Evolutionary conservation across 2,329 filamentous ascomycete genomes (phyloP).

Genomic region (Microsporum canis): DNA sequence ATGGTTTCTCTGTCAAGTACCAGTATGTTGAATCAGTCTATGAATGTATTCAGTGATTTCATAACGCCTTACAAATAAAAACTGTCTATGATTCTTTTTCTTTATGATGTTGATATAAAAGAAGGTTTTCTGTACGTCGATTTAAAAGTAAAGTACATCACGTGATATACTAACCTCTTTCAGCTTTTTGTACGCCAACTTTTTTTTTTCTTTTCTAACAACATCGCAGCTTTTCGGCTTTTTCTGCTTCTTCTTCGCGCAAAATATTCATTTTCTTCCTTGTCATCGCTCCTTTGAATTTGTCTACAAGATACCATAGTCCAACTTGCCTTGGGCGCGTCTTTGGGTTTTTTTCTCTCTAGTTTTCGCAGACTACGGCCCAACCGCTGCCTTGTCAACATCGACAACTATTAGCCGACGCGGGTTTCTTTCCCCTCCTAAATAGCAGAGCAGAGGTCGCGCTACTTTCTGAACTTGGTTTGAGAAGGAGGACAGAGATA

Average conservation of each 20-base stretch:
- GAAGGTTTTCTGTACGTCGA: neutral
- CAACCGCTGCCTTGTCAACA: neutral
- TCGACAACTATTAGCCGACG: neutral
- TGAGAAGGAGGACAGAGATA: neutral
- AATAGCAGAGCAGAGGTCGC: neutral
- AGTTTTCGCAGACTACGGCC: neutral
- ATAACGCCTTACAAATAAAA: neutral
- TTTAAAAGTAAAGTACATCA: neutral
- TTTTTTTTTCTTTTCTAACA: neutral
- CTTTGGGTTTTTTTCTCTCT: neutral
- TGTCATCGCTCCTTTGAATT: neutral
- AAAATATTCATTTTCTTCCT: neutral
- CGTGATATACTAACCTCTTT: neutral
- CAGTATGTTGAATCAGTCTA: too few species aligned
- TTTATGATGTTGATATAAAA: neutral
- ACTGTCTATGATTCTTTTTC: neutral
- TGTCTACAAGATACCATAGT: neutral
- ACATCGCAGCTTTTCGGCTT: neutral
- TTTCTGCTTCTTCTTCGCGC: neutral
- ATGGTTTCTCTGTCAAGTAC: too few species aligned
- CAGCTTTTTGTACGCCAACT: neutral
- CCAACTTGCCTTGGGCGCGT: neutral
- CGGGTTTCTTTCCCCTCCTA: neutral
- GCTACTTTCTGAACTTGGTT: neutral
- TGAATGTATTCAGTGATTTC: too few species aligned